These are phyloP conservation scores for Colletotrichum sp. DNA, from an alignment of 2,329 filamentous ascomycete species.

Conservation along the genomic window DNA sequence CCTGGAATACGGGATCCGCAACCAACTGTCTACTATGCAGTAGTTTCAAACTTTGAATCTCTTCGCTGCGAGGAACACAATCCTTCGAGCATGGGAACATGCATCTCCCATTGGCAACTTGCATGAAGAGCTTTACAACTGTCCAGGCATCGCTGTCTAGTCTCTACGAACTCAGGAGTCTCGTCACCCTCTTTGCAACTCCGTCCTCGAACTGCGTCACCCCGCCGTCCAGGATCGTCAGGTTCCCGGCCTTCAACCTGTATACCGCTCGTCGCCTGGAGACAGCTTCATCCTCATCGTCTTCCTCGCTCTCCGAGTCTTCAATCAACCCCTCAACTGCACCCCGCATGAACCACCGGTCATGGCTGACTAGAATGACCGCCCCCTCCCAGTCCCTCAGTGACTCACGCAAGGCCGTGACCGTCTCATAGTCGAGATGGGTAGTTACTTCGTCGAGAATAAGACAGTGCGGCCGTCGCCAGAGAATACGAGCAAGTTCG, in stretches of 20 bases:
- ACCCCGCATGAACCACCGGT: constrained; percentile 79
- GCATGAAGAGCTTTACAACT: neutral
- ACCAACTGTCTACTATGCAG: neutral
- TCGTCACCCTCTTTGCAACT: constrained; percentile 63
- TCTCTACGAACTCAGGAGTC: constrained; percentile 34
- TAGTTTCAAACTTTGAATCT: neutral
- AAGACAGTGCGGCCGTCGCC: constrained; percentile 72
- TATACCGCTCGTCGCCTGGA: constrained; percentile 61
- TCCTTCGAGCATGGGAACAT: neutral
- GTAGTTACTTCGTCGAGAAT: constrained; percentile 85
- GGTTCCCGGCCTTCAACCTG: constrained; percentile 61
- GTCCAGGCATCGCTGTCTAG: neutral
- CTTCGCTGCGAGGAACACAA: neutral
- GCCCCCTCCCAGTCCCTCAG: constrained; percentile 75
- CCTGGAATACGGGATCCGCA: neutral
- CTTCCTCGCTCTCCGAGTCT: constrained; percentile 40
- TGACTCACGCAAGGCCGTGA: constrained; percentile 71
- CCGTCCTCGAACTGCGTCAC: constrained; percentile 70
- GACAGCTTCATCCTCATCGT: constrained; percentile 46
- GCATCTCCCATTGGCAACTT: neutral
- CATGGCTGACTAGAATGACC: constrained; percentile 79
- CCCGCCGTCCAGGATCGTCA: constrained; percentile 62
- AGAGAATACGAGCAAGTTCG: constrained; percentile 73
- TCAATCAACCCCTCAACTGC: constrained; percentile 69
- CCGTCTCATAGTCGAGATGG: constrained; percentile 84